Evolutionary conservation across 2,329 filamentous ascomycete genomes (phyloP).

Genomic region (Exophiala sideris): DNA sequence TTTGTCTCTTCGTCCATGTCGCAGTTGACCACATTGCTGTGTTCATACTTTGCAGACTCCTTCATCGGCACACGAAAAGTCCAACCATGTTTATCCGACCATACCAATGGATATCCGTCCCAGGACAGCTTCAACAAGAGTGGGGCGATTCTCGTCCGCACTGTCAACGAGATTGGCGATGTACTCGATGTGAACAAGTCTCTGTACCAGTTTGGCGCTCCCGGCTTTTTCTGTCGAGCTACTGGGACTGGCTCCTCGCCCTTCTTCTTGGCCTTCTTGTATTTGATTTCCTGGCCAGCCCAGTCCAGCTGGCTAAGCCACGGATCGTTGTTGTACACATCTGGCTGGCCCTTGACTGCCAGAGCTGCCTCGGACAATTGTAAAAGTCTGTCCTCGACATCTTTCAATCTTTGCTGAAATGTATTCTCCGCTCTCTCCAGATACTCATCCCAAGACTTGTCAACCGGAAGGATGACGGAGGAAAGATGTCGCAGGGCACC

Average conservation of each 20-base stretch:
- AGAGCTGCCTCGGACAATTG: slow-evolving; percentile 74
- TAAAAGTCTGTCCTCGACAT: slow-evolving; percentile 72
- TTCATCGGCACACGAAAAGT: slow-evolving; percentile 71
- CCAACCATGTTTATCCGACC: slow-evolving; percentile 93
- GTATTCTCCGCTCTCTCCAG: slow-evolving; percentile 78
- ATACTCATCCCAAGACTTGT: slow-evolving; percentile 84
- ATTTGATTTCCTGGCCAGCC: slow-evolving; percentile 86
- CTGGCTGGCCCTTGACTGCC: slow-evolving; percentile 64
- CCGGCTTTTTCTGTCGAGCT: slow-evolving; percentile 84
- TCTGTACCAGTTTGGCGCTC: slow-evolving; percentile 95
- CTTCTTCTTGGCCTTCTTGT: slow-evolving; percentile 90
- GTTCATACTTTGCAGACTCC: slow-evolving; percentile 62
- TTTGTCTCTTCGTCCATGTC: slow-evolving; percentile 75
- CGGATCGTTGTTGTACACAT: slow-evolving; percentile 72
- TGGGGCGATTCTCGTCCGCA: slow-evolving; percentile 83
- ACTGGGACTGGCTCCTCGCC: slow-evolving; percentile 71
- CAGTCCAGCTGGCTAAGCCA: slow-evolving; percentile 95
- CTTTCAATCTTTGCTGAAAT: slow-evolving; percentile 72
- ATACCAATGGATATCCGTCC: slow-evolving; percentile 85
- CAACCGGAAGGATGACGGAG: slow-evolving; percentile 84
- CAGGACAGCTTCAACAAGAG: slow-evolving; percentile 79
- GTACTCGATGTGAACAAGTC: slow-evolving; percentile 73
- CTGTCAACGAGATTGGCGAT: slow-evolving; percentile 68
- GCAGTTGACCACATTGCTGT: slow-evolving; percentile 69
- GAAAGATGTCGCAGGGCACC: slow-evolving; percentile 90